phyloP scores from a whole-genome alignment of 768 basidiomycete genomes.

The Pleurotus sapidus region DNA sequence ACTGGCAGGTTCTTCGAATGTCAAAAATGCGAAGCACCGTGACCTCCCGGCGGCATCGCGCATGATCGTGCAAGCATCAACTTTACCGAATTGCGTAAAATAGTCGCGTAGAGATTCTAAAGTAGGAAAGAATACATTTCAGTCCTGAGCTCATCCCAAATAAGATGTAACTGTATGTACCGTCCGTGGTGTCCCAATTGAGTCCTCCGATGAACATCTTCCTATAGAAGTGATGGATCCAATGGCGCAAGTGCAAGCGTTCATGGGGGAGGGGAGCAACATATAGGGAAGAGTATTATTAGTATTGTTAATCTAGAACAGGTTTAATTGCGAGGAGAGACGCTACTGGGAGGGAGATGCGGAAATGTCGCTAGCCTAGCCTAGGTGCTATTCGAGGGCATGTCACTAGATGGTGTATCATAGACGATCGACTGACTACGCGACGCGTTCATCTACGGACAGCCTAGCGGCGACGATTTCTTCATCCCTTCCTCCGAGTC shows the following conservation, averaged over 20 bases:
- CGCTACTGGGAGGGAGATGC: constrained; percentile 68
- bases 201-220: constrained; percentile 99
- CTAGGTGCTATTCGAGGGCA: constrained; percentile 62
- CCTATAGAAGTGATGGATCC: constrained; percentile 49
- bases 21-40: constrained; percentile 96
- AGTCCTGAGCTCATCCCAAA: constrained; percentile 40
- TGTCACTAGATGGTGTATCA: constrained; percentile 61
- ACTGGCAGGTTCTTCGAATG: constrained; percentile 89
- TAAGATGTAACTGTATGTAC: constrained; percentile 55
- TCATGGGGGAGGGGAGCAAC: constrained; percentile 19
- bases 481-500: constrained; percentile 4
- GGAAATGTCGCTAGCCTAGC: constrained; percentile 61
- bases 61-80: constrained; percentile 99
- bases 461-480: constrained; percentile 8
- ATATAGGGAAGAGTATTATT: constrained; percentile 63
- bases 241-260: constrained; percentile 22
- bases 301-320: constrained; percentile 79
- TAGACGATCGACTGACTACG: constrained; percentile 43
- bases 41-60: constrained; percentile 93
- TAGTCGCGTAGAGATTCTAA: constrained; percentile 79
- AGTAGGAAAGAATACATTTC: constrained; percentile 30
- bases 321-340: constrained; percentile 53
- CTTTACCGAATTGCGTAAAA: constrained; percentile 94
- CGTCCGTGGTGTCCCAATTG: constrained; percentile 99
- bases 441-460: constrained; percentile 19